phyloP scores from a whole-genome alignment of 2,329 filamentous ascomycete species.

The Phyllosticta paracitricarpa region DNA sequence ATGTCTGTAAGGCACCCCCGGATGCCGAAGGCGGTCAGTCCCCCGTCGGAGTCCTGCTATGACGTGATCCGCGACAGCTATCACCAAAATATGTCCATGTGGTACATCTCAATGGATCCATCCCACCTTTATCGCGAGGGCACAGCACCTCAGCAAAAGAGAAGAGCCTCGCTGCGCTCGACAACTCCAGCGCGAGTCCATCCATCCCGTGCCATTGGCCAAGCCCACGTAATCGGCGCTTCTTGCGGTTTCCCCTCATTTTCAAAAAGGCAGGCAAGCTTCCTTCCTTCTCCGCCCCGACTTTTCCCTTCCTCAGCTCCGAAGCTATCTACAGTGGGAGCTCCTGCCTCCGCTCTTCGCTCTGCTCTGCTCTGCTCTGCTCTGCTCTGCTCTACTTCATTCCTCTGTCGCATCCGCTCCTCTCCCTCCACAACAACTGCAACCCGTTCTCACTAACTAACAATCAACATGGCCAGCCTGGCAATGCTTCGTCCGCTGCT shows the following conservation, averaged over 20 bases:
- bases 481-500: conserved; percentile 4
- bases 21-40: conserved; percentile 8
- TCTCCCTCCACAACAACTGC: neutral
- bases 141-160: no score
- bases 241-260: conserved; percentile 5
- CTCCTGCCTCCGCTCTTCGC: neutral
- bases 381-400: neutral
- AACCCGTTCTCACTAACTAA: neutral
- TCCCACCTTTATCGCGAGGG: no score
- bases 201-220: conserved; percentile 2
- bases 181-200: neutral
- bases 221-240: conserved; percentile 5
- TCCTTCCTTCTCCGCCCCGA: neutral
- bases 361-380: no score
- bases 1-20: neutral
- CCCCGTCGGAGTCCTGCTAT: neutral
- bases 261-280: neutral
- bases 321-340: neutral
- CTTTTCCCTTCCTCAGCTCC: conserved; percentile 6
- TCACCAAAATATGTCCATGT: neutral
- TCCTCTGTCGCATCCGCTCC: neutral
- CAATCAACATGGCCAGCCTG: conserved; percentile 2
- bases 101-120: no score
- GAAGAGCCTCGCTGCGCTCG: neutral
- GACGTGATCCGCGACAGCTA: conserved; percentile 7